Base-by-base conservation (phyloP, 352 stramenopile species). In the Globisporangium echinulatum region DNA sequence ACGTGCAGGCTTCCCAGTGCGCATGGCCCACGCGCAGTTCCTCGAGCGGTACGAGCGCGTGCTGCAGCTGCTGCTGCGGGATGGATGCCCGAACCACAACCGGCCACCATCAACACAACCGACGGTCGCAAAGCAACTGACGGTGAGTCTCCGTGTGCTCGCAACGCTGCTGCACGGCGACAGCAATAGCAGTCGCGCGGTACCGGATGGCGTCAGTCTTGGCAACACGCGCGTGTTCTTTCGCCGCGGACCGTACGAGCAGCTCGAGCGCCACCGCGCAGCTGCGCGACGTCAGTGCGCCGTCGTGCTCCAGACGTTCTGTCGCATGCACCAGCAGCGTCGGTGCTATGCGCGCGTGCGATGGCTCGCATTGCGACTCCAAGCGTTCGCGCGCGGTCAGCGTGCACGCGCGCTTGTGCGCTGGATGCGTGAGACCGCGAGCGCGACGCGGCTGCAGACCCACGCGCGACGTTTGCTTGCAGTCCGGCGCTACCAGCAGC, bases 191-290 rank as follows among this genome's bases (percentile, higher is more conserved):
- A 33, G 25, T 33, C 53, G 54, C 11, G 62, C 70, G 33, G 58
- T 67, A 7, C 65, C 64, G 7, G 73, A 67, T 36, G 79, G 78
- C 39, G 79, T 94, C 36, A 83, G 75, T 69, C 56, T 98, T 25
- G 94, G 96, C 62, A 82, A 85, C 49, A 97, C 91, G 3, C 96
- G 94, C 46, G 89, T 98, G 4, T 98, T 98, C 66, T 97, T 98
- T 70, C 85, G 92, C 40, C 96, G 97, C 51, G 82, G 90, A 33
- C 87, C 91, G 17, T 97, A 97, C 68, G 94, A 98, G 67, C 85
- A 87, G 54, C 78, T 98, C 13, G 94, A 98, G 60, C 85, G 77
- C 61, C 40, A 87, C 38, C 67, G 79, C 15, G 70, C 72, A 6
- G 38, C 62, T 36, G 67, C 72, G 15, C 63, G 72, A 4, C 58